Conservation (phyloP, 352 stramenopile species). For the Globisporangium mamillatum region DNA sequence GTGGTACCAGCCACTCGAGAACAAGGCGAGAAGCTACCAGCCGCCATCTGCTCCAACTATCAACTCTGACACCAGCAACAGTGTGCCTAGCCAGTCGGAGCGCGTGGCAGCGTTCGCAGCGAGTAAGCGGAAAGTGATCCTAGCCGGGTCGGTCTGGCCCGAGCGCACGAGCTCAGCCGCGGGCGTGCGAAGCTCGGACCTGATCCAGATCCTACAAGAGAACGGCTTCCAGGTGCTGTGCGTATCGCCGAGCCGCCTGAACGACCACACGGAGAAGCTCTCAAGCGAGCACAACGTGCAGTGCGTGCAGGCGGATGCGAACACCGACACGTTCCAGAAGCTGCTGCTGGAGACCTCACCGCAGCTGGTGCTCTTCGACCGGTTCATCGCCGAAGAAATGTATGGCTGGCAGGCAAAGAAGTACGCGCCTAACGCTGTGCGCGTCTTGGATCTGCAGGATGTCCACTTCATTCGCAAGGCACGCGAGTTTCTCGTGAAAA, state of each 20-base stretch:
- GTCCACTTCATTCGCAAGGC: slow-evolving; percentile 87
- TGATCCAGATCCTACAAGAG: slow-evolving; percentile 65
- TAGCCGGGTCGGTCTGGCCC: slow-evolving; percentile 78
- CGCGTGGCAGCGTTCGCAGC: slow-evolving; percentile 45
- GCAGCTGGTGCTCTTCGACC: slow-evolving; percentile 78
- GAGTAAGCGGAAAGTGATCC: slow-evolving; percentile 66
- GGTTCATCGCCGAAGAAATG: slow-evolving; percentile 86
- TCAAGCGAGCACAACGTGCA: slow-evolving; percentile 42
- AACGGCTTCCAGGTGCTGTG: slow-evolving; percentile 70
- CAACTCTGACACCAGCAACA: neutral
- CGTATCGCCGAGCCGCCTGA: slow-evolving; percentile 76
- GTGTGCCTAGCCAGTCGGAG: slow-evolving; percentile 15
- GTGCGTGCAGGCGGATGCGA: slow-evolving; percentile 72
- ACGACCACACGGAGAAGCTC: slow-evolving; percentile 57
- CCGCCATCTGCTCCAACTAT: neutral
- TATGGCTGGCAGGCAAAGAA: slow-evolving; percentile 78
- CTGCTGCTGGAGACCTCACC: slow-evolving; percentile 51
- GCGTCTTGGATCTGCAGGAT: slow-evolving; percentile 92
- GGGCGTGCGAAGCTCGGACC: slow-evolving; percentile 76
- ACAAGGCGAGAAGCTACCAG: slow-evolving; percentile 24
- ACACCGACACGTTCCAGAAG: slow-evolving; percentile 65
- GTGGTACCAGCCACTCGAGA: slow-evolving; percentile 78
- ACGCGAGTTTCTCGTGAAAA: slow-evolving; percentile 80
- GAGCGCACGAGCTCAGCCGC: slow-evolving; percentile 87
- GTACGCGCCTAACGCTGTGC: slow-evolving; percentile 72